A percentile compares a stretch with the other conserved stretches of the same genome.
Evolutionary conservation across 2,329 filamentous ascomycete species (phyloP).

Genomic region (Colletotrichum sp.): DNA sequence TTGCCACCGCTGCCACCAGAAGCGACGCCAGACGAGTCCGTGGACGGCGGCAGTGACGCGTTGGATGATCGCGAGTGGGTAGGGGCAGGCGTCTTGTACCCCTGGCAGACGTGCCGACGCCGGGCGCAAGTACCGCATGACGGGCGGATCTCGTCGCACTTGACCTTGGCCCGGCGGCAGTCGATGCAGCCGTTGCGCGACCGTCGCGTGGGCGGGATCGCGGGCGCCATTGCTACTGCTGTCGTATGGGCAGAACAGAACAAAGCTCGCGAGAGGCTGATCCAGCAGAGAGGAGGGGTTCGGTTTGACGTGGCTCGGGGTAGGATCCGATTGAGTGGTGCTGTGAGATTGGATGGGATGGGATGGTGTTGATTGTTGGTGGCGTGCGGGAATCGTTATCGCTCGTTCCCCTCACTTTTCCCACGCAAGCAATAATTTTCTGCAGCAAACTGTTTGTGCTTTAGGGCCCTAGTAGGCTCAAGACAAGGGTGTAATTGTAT

Average conservation of each 20-base stretch:
- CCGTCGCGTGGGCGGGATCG: slow-evolving; percentile 10
- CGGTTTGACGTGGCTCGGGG: background rate
- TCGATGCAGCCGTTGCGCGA: slow-evolving; percentile 37
- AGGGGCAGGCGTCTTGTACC: slow-evolving; percentile 24
- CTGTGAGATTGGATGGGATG: background rate
- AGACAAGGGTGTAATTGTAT: slow-evolving; percentile 1
- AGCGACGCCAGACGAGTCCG: background rate
- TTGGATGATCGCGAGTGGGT: background rate
- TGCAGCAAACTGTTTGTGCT: background rate
- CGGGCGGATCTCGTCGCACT: slow-evolving; percentile 34
- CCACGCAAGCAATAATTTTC: background rate
- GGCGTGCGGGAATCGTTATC: background rate
- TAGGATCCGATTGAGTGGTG: background rate
- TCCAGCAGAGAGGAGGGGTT: background rate
- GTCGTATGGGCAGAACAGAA: background rate
- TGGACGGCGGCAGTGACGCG: background rate
- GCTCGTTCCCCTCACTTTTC: background rate
- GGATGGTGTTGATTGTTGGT: background rate
- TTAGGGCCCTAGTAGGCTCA: background rate
- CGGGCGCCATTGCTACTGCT: background rate
- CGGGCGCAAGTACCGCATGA: slow-evolving; percentile 35
- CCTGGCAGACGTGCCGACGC: slow-evolving; percentile 32
- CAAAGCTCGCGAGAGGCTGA: background rate
- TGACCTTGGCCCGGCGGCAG: slow-evolving; percentile 34
- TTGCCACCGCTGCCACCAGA: background rate